phyloP scores from a whole-genome alignment of 2,329 filamentous ascomycete genomes.

The Ambrosiella beaveri region DNA sequence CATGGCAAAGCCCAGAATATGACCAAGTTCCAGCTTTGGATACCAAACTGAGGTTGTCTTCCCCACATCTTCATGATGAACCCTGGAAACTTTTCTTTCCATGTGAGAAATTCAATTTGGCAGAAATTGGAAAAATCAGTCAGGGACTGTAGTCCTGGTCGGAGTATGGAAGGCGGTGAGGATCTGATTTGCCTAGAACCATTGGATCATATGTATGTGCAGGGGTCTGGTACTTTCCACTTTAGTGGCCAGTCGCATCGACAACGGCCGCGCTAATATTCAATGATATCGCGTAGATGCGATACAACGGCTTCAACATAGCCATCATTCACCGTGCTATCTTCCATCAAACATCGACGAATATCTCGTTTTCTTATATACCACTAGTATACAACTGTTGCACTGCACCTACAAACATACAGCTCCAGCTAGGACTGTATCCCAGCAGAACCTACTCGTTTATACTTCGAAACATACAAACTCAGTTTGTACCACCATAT shows the following conservation, averaged over 20 bases:
- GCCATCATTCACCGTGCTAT: background rate
- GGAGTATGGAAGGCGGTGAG: conserved; percentile 4
- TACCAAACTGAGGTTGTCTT: background rate
- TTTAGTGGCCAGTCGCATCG: background rate
- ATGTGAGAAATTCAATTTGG: background rate
- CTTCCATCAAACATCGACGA: no score
- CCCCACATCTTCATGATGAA: background rate
- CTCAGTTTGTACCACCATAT: no score
- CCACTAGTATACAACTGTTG: no score
- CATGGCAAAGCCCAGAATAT: background rate
- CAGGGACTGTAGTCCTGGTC: background rate
- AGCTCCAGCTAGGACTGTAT: no score
- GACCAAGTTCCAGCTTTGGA: background rate
- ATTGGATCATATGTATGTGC: background rate
- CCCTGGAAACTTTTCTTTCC: background rate
- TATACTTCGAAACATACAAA: no score
- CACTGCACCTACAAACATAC: no score
- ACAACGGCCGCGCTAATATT: background rate
- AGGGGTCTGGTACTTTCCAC: background rate
- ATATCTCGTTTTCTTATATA: no score
- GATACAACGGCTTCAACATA: background rate
- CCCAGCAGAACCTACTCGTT: no score
- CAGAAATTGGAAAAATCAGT: background rate
- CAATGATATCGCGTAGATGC: background rate
- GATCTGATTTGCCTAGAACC: background rate